Evolutionary conservation across 2,329 filamentous ascomycete species (phyloP), one percentile per base, ranked within the genome.

Genomic region (Beauveria bassiana): DNA sequence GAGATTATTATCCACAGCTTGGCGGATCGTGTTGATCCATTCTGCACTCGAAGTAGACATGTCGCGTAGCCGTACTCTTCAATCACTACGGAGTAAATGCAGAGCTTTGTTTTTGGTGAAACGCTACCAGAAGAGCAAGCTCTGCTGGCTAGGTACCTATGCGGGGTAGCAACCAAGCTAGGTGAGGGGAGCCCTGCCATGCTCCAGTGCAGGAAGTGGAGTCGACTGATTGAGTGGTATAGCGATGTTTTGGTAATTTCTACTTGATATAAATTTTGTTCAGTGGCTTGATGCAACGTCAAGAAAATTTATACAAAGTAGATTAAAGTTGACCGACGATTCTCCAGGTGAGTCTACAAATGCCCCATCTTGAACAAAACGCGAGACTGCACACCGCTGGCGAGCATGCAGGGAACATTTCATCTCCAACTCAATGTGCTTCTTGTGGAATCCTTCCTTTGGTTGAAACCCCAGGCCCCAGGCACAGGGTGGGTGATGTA

Each of bases 211-310:
- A 22, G 22, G 22, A 22, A 22, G 22, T 24, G 31, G 12, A 47
- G 26, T 26, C 5, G 10, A 8, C 45, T 46, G 45, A 47, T 12
- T 16, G 34, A 47, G 12, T 14, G 31, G 1, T 34, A 34, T 40
- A 38, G 55, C 28, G 8, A 14, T 22, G 14, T 31, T 34, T 46
- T 40, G 55, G 55, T 9, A 49, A 50, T 58, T 58, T 58, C 7
- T 16, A 45, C 1, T 22, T 5, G 4, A 46, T 7, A 34, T 16
- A n/a, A 38, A 20, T 22, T 24, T 46, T 20, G 26, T 20, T 53
- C 4, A 8, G 38, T 51, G 58, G 46, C 47, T 53, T 53, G 20
- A 46, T 60, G 49, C 49, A 60, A 60, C 49, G 49, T 60, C 26
- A 40, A n/a, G 18, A 16, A 26, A 26, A n/a, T 34, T 2, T 38